Conservation (phyloP, 2,329 filamentous ascomycete genomes). For the Aureobasidium sp. region DNA sequence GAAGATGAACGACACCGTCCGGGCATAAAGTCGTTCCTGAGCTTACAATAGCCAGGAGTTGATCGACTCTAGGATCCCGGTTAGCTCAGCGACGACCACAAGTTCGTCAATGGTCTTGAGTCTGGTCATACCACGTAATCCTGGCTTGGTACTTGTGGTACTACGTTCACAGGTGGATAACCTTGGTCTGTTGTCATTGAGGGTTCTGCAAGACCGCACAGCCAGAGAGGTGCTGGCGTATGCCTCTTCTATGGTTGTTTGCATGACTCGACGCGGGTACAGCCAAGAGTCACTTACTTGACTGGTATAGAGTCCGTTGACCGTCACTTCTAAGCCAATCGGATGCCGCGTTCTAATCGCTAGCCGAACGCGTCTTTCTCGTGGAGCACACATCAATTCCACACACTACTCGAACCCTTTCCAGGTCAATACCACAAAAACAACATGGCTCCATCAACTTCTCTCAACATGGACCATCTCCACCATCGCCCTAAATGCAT, state of each 20-base stretch:
- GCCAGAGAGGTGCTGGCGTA: not conserved
- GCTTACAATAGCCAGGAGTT: too few relatives aligned
- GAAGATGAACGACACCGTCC: constrained; percentile 17
- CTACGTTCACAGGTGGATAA: not conserved
- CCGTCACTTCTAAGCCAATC: not conserved
- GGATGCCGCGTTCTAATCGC: not conserved
- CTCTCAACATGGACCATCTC: too few relatives aligned
- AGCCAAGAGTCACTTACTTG: too few relatives aligned
- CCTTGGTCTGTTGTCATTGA: not conserved
- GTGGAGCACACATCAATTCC: not conserved
- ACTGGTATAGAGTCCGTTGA: not conserved
- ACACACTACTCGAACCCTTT: too few relatives aligned
- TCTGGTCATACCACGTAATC: too few relatives aligned
- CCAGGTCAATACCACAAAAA: not conserved
- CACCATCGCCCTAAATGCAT: too few relatives aligned
- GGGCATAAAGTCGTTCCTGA: not conserved
- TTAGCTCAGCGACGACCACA: not conserved
- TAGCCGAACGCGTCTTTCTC: not conserved
- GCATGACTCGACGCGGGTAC: too few relatives aligned
- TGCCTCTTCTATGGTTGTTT: not conserved
- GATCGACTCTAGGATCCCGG: not conserved
- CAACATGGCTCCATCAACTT: not conserved
- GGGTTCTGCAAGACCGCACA: not conserved
- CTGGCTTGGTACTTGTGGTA: too few relatives aligned
- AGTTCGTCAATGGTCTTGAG: too few relatives aligned